Evolutionary conservation across 202 grass and related monocot genomes (phyloP).

Genomic region (Setaria italica): DNA sequence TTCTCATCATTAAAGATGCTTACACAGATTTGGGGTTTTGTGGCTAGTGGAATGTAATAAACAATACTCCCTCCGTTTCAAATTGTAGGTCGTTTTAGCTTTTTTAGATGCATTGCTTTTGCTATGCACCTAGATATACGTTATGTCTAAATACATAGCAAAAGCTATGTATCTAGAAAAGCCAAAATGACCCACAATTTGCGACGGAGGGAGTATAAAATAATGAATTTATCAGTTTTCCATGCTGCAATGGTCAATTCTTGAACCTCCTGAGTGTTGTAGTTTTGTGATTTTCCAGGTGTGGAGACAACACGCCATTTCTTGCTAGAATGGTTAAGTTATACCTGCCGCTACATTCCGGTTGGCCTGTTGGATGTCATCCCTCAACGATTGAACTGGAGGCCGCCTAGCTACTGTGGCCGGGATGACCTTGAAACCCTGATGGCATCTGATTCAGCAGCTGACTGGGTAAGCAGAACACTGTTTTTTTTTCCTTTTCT

Average conservation of each 20-base stretch:
- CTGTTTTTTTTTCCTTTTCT: background rate
- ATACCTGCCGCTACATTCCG: slow-evolving; percentile 80
- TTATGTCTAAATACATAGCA: too few species aligned
- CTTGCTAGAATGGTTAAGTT: slow-evolving; percentile 92
- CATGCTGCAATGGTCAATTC: background rate
- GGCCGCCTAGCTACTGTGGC: slow-evolving; percentile 82
- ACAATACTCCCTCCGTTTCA: background rate
- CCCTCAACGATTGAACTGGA: slow-evolving; percentile 88
- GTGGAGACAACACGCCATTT: slow-evolving; percentile 93
- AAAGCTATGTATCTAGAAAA: too few species aligned
- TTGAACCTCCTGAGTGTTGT: background rate
- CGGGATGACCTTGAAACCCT: slow-evolving; percentile 93
- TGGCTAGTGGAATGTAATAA: background rate
- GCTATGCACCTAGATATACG: too few species aligned
- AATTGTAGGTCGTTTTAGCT: too few species aligned
- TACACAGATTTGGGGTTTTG: background rate
- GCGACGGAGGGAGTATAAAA: background rate
- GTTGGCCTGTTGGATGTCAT: slow-evolving; percentile 81
- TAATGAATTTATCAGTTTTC: background rate
- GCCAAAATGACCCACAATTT: too few species aligned
- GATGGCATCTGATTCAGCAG: slow-evolving; percentile 93
- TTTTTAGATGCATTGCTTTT: too few species aligned
- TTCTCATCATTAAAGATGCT: background rate
- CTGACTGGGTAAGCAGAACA: slow-evolving; percentile 79
- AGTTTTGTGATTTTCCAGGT: slow-evolving; percentile 49